Evolutionary conservation across 177 flowering plant species (phyloP), one percentile per base, ranked within the genome.

Genomic region (Vitis hybrid): DNA sequence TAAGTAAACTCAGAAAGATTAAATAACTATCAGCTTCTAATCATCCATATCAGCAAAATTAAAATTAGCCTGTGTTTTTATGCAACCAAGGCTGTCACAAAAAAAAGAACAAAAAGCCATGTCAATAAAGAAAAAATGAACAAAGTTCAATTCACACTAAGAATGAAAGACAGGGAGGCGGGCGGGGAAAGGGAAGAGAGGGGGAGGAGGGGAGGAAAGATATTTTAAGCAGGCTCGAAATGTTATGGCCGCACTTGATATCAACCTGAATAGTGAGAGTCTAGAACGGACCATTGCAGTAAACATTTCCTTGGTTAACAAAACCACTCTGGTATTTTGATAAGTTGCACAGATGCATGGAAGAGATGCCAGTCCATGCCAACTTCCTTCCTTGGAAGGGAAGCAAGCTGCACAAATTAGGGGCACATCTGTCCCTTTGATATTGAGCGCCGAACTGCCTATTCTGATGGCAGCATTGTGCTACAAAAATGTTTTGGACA

Each of bases 261-360:
- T 76, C 80, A 77, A 86, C 88, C 87, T 82, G 79, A 55, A 79
- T 70, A 74, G 48, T 78, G 52, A 81, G 88, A 87, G 84, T 83
- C 92, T 85, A 87, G 92, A 84, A 90, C 99, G 80, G 94, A 95
- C 99, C 99, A 68, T 93, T 89, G 92, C 99, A 95, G 85, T 69
- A 81, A 80, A 90, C 71, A 86, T 78, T 81, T 83, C 83, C 75
- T 69, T 78, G 93, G 77, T 80, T 84, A 76, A 80, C 68, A 80
- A 76, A 76, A 83, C 72, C 82, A 74, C 46, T 79, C 82, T 75
- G 81, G 79, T 77, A 70, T 81, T 82, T 87, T 63, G 89, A 66
- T 68, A 87, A 66, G 75, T 66, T 64, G 82, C 59, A 78, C 85
- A 82, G 80, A 65, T 81, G 93, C 85, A 85, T 85, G 97, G 91